phyloP scores from a whole-genome alignment of 2,329 filamentous ascomycete species.

The Botrytis deweyae region DNA sequence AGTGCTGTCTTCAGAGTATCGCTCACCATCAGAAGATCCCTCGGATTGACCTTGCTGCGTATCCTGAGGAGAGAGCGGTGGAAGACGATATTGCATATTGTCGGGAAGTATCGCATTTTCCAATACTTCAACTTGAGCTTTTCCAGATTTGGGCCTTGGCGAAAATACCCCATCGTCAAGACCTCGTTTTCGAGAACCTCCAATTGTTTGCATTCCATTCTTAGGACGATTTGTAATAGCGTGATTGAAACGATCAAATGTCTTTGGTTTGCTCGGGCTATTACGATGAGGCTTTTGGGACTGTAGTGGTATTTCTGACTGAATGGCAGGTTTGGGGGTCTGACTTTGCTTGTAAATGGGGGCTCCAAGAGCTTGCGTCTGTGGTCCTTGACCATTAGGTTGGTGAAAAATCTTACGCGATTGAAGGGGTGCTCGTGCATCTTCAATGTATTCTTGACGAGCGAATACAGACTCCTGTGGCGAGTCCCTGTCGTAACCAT shows the following conservation, averaged over 20 bases:
- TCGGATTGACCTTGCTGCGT: not conserved
- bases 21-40: slow-evolving; percentile 6
- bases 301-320: not conserved
- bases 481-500: not conserved
- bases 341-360: slow-evolving; percentile 9
- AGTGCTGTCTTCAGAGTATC: slow-evolving; percentile 8
- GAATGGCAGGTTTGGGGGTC: not conserved
- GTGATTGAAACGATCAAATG: slow-evolving; percentile 12
- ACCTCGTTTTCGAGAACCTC: slow-evolving; percentile 10
- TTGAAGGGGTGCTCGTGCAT: not conserved
- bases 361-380: not conserved
- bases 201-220: not conserved
- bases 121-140: not conserved
- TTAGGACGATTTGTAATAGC: slow-evolving; percentile 5
- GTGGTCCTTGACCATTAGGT: not conserved
- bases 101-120: not conserved
- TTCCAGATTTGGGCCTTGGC: not conserved
- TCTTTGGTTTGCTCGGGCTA: not conserved
- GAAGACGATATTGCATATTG: not conserved
- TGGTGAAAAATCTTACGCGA: not conserved
- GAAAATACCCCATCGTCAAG: slow-evolving; percentile 6
- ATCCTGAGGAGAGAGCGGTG: not conserved
- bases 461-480: not conserved
- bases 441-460: not conserved
- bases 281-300: not conserved